These are phyloP conservation scores for Exophiala lecanii-corni DNA, from an alignment of 2,329 filamentous ascomycete genomes.

Conservation along the genomic window DNA sequence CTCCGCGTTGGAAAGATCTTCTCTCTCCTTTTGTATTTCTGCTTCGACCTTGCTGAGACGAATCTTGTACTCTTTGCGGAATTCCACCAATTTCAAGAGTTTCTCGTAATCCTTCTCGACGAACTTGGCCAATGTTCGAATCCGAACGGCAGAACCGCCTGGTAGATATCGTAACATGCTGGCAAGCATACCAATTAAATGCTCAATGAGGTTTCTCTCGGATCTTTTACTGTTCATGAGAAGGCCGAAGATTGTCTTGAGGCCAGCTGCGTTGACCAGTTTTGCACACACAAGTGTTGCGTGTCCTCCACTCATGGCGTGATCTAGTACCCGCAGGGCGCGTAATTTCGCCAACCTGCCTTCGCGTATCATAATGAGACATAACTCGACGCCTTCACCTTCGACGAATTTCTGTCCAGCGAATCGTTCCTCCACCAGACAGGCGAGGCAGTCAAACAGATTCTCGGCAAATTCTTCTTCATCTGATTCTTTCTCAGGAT, in stretches of 20 bases:
- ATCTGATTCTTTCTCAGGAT: conserved; percentile 77
- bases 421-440: conserved; percentile 66
- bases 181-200: conserved; percentile 78
- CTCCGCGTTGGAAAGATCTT: conserved; percentile 53
- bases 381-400: conserved; percentile 87
- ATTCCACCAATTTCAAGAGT: conserved; percentile 63
- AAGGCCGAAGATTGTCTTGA: conserved; percentile 78
- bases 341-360: conserved; percentile 76
- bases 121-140: conserved; percentile 86
- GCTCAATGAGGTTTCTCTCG: conserved; percentile 64
- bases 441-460: conserved; percentile 80
- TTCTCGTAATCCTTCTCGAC: conserved; percentile 93
- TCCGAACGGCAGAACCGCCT: conserved; percentile 69
- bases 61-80: conserved; percentile 66
- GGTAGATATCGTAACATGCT: conserved; percentile 76
- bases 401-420: conserved; percentile 81
- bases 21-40: conserved; percentile 60
- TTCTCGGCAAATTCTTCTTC: conserved; percentile 97
- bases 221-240: conserved; percentile 38
- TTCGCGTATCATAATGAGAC: conserved; percentile 85
- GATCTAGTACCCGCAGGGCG: conserved; percentile 77
- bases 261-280: conserved; percentile 74
- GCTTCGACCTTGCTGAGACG: conserved; percentile 60
- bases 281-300: conserved; percentile 64
- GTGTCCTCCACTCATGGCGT: conserved; percentile 62